Evolutionary conservation across 2,329 filamentous ascomycete genomes (phyloP).

Genomic region (Trichothecium roseum): DNA sequence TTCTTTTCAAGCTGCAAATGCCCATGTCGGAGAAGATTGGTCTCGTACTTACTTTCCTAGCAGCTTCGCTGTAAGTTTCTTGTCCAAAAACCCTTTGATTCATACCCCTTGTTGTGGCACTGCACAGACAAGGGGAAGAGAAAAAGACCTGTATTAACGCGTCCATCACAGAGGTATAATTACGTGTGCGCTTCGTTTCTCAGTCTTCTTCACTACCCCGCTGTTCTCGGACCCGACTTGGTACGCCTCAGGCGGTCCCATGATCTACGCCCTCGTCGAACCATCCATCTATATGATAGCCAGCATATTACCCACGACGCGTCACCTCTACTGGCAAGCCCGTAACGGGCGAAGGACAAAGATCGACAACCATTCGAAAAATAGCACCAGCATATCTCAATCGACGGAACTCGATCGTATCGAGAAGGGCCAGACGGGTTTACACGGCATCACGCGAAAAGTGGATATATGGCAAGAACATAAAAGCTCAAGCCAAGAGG

Average conservation of each 20-base stretch:
- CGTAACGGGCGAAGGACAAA: neutral
- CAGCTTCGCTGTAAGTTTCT: slow-evolving; percentile 4
- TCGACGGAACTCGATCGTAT: neutral
- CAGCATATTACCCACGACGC: slow-evolving; percentile 6
- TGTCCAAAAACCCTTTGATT: too few species aligned
- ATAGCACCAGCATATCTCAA: neutral
- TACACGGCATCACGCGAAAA: neutral
- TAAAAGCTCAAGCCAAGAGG: slow-evolving; percentile 4
- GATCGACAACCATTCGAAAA: neutral
- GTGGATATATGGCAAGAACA: slow-evolving; percentile 1
- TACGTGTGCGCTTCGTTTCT: slow-evolving; percentile 6
- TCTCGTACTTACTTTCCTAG: slow-evolving; percentile 6
- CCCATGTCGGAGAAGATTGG: slow-evolving; percentile 4
- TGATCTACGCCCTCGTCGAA: slow-evolving; percentile 8
- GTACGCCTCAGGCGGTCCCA: slow-evolving; percentile 7
- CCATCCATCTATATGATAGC: slow-evolving; percentile 8
- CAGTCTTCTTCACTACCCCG: slow-evolving; percentile 7
- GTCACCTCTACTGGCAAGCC: slow-evolving; percentile 5
- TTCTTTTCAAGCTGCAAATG: slow-evolving; percentile 6
- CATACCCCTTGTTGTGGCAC: too few species aligned
- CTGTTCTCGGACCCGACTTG: slow-evolving; percentile 7
- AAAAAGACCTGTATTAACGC: neutral
- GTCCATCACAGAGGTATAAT: slow-evolving; percentile 4
- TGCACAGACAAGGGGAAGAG: neutral
- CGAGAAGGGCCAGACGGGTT: neutral